Evolutionary conservation across 108 stramenopile genomes (phyloP).

Genomic region (Pseudonitzschia pungens): DNA sequence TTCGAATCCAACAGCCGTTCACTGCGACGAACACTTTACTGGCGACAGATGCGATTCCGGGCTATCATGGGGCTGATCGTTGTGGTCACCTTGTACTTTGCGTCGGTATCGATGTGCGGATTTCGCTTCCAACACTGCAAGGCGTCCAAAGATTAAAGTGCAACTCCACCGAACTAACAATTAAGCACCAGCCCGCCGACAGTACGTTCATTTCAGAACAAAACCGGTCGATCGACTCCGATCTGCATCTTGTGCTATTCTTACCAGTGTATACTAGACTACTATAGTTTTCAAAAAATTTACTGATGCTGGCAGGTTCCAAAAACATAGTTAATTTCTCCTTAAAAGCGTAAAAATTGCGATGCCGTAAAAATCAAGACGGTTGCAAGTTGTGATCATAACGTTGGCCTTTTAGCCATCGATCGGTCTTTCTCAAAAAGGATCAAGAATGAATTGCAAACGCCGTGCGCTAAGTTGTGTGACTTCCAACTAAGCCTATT

Average conservation of each 20-base stretch:
- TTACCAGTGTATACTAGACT: neutral
- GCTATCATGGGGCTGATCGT: conserved; percentile 46
- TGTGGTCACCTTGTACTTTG: conserved; percentile 64
- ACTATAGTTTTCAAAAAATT: neutral
- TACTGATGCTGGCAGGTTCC: too few species aligned
- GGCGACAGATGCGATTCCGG: conserved; percentile 82
- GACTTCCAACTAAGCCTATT: neutral
- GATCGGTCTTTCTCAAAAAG: neutral
- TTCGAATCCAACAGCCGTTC: conserved; percentile 84
- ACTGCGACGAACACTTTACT: conserved; percentile 84
- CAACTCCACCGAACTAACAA: too few species aligned
- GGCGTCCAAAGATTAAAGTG: neutral
- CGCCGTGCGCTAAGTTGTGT: neutral
- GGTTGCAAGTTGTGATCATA: too few species aligned
- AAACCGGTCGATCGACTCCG: neutral
- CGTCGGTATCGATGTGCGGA: conserved; percentile 60
- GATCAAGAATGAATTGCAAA: neutral
- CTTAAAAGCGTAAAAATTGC: too few species aligned
- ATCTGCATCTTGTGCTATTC: neutral
- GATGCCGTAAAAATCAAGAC: too few species aligned
- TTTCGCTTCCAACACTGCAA: conserved; percentile 69
- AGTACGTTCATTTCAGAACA: neutral
- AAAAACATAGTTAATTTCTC: too few species aligned
- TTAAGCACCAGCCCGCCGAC: too few species aligned
- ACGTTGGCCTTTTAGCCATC: too few species aligned